Evolutionary conservation across 192 early-diverging fungal genomes (phyloP), one percentile per base, ranked within the genome.

Genomic region (Coemansia sp.): DNA sequence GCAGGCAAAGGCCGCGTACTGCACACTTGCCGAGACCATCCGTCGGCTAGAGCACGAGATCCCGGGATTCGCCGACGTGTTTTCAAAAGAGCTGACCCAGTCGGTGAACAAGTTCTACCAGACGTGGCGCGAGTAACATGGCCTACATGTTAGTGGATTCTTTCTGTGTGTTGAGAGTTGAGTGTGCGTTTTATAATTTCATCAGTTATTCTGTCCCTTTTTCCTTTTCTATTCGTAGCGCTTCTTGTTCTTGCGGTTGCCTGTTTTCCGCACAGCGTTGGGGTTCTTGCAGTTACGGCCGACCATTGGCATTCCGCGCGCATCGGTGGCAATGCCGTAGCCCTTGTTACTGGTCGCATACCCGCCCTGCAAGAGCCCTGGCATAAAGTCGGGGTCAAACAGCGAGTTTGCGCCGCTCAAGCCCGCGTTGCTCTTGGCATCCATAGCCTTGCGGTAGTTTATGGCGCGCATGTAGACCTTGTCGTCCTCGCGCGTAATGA

Each of bases 401-500:
- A 79, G 60, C 37, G 63, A 61, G n/a, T 62, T 57, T 1, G 54
- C 18, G 33, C 70, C 76, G 34, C 68, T 48, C 29, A 67, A 26
- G 0, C 60, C 68, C 9, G 53, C 63, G 19, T 66, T 70, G 34
- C 56, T 40, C 60, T 69, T 72, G 1, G 63, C 60, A 18, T 79
- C 76, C 21, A 55, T 39, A 2, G 44, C 29, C 17, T 62, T 33
- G 67, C 72, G 72, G 56, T 79, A 58, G 26, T 44, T 35, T 40
- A 79, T 67, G 14, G 76, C 76, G 21, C 65, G 62, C 36, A 63
- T 59, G 65, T 88, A 97, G 65, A 95, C 94, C 33, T 86, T 85
- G 62, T 98, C 93, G 69, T 98, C 95, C 66, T 94, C 94, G 40
- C 93, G 87, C 26, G 95, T 82, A 32, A 93, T 87, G 50, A 98